A percentile compares a stretch with the other conserved stretches of the same genome.
phyloP scores from a whole-genome alignment of 208 protist genomes.

The Porcisia hertigi region DNA sequence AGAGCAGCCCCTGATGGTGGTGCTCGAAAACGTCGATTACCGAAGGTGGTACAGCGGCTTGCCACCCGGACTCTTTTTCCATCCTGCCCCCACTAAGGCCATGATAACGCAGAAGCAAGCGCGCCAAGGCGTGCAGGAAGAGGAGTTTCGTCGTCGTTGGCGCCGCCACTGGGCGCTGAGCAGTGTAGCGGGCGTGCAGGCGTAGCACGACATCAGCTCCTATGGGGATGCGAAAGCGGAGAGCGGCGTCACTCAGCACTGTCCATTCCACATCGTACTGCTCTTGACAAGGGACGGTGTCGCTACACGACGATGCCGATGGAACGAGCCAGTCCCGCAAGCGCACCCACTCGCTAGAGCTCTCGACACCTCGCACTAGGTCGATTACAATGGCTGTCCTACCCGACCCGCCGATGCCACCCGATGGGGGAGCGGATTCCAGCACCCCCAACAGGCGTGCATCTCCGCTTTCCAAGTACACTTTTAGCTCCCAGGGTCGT shows the following conservation, averaged over 20 bases:
- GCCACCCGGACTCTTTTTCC: slow-evolving; percentile 42
- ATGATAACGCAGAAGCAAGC: slow-evolving; percentile 42
- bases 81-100: slow-evolving; percentile 30
- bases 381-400: slow-evolving; percentile 19
- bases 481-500: not conserved
- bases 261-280: slow-evolving; percentile 1
- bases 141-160: not conserved
- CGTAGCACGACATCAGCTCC: slow-evolving; percentile 1
- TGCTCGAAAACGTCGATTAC: slow-evolving; percentile 34
- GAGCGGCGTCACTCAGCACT: not conserved
- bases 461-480: slow-evolving; percentile 11
- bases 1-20: slow-evolving; percentile 1
- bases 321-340: slow-evolving; percentile 16
- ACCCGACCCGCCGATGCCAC: not conserved
- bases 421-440: not conserved
- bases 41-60: slow-evolving; percentile 31
- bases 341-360: not conserved
- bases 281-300: not conserved
- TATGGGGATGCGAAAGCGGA: slow-evolving; percentile 16
- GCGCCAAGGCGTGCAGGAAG: slow-evolving; percentile 30
- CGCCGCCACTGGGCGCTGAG: not conserved
- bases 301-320: not conserved
- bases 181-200: slow-evolving; percentile 10
- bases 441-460: not conserved
- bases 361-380: not conserved